Evolutionary conservation across 2,329 filamentous ascomycete species (phyloP), one percentile per base, ranked within the genome.

Genomic region (Diaporthe vaccinii): DNA sequence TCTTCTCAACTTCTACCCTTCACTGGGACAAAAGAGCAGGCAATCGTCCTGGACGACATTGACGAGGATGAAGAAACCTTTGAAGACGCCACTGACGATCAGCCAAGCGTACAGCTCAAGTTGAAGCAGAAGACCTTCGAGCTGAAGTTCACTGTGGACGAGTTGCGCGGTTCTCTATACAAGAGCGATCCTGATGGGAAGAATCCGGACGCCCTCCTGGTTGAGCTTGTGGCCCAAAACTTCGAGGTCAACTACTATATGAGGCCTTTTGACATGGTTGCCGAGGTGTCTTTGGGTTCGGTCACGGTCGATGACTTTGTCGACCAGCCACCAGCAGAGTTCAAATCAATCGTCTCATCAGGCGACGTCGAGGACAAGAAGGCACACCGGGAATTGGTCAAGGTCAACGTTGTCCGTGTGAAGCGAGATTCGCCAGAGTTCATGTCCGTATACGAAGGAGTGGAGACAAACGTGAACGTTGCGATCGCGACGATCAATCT

Each of bases 301-400:
- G 87, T 99, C 25, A 95, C 93, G 0, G 92, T 99, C 4, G 96
- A 98, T 80, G 97, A 99, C 81, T 96, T 98, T 81, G 96, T 99
- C 12, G 96, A 97, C 78, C 93, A 96, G 72, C 92, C 95, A 0
- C 87, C 94, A 0, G 93, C 93, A 10, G 96, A 98, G 80, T 99
- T 99, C 87, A 98, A 97, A 84, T 96, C 96, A 36, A 97, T 99
- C 69, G 91, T 99, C n/a, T 98, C 96, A 0, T 98, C 97, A 1
- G 91, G 91, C 0, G 91, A 93, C 67, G 84, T 86, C 9, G 91
- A 93, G 58, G 96, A 98, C 80, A 92, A 93, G 36, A 90, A 93
- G 61, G 91, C 94, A 75, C 92, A 94, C 76, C 91, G 94, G 76
- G 95, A 97, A 79, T 89, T 99, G 17, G 94, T 99, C 78, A 92